A percentile compares a stretch with the other conserved stretches of the same genome.
These are phyloP conservation scores for Sporothrix euskadiensis DNA, from an alignment of 2,329 filamentous ascomycete genomes.

Conservation along the genomic window DNA sequence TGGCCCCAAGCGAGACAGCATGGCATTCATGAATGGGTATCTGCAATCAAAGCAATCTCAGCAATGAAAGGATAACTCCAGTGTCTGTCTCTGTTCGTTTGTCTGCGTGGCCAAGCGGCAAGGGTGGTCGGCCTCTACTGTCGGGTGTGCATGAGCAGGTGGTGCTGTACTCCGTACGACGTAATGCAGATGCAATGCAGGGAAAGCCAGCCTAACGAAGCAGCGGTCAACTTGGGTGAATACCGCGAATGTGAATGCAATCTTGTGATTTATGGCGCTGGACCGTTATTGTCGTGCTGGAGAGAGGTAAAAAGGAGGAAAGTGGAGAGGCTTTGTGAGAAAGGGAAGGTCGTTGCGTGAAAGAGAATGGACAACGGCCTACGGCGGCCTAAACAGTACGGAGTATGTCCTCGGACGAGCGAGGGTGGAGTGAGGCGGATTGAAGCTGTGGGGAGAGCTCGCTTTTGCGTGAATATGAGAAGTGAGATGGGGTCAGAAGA, in stretches of 20 bases:
- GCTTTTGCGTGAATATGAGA: neutral
- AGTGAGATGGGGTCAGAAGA: neutral
- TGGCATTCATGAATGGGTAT: neutral
- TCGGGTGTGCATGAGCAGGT: conserved; percentile 16
- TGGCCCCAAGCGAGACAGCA: neutral
- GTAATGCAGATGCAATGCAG: conserved; percentile 16
- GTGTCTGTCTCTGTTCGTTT: neutral
- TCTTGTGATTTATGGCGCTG: conserved; percentile 20
- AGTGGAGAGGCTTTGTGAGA: conserved; percentile 9
- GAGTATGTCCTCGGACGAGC: neutral
- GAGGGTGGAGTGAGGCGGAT: neutral
- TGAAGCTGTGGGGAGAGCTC: neutral
- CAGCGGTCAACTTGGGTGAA: conserved; percentile 19
- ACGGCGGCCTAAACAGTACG: too few relatives aligned
- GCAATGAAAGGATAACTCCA: neutral
- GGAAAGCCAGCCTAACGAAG: conserved; percentile 20
- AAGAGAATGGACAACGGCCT: neutral
- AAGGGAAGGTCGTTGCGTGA: neutral
- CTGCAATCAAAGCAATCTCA: neutral
- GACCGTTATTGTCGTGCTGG: conserved; percentile 10
- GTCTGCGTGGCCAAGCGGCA: neutral
- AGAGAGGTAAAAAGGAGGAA: neutral
- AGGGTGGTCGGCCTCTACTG: neutral
- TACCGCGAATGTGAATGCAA: neutral
- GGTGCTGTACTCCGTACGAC: neutral